Evolutionary conservation across 306 rosid genomes (phyloP), one percentile per base, ranked within the genome.

Genomic region (Begonia masoniana): DNA sequence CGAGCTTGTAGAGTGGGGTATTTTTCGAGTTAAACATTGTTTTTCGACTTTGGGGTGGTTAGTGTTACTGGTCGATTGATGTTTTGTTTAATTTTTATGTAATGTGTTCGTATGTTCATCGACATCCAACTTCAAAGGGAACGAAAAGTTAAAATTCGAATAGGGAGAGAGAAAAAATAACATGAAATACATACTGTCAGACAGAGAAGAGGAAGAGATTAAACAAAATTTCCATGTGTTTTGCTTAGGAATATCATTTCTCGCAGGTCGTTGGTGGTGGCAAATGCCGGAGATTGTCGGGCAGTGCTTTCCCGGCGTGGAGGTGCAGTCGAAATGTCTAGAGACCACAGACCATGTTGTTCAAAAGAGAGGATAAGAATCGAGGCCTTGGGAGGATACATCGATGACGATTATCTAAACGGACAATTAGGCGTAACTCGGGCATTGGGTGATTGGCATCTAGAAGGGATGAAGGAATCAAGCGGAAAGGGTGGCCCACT

Each of bases 281-380:
- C 99, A 54, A 91, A 91, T 64, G 99, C 94, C 0, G 99, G 99
- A 21, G 99, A 91, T 63, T 91, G 99, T 55, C 74, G 99, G 11
- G 99, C 96, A 12, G 83, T 91, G 26, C 50, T 91, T 71, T 91
- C 94, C 15, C 78, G 83, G 10, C n/a, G 52, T 3, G 99, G 94
- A 46, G 56, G 13, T 41, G 96, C 92, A 3, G 59, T 73, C 43
- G 96, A 83, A 67, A 73, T 91, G 94, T 91, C 99, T 12, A 75
- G 63, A 57, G 99, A 91, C 61, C 99, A 91, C 21, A 83, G 72
- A 47, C 99, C 96, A 0, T 54, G 70, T 54, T 91, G 92, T 73
- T 23, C 26, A 19, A 78, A 79, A 63, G 99, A 91, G 72, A 81
- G 76, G 61, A 74, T 0, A 66, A 67, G 99, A 50, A 47, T 91